A percentile compares a stretch with the other conserved stretches of the same genome.
These are phyloP conservation scores for Oleoguttula mirabilis DNA, from an alignment of 495 filamentous ascomycete species.

Conservation along the genomic window DNA sequence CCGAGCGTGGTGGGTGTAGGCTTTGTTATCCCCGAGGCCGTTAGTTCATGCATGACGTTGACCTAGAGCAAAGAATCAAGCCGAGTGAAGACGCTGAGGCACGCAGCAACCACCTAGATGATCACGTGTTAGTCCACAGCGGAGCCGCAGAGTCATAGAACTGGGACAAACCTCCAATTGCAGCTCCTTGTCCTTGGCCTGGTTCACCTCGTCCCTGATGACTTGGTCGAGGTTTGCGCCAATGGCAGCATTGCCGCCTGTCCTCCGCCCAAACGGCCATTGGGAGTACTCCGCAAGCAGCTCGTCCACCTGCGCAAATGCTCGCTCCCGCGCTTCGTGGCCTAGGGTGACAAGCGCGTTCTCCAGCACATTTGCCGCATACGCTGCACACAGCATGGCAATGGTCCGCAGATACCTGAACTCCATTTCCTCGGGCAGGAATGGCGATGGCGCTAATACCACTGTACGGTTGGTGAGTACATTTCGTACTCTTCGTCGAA, in stretches of 20 bases:
- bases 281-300: conserved; percentile 90
- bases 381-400: conserved; percentile 93
- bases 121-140: not conserved
- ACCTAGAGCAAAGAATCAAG: conserved; percentile 81
- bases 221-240: conserved; percentile 91
- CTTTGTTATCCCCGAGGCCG: too few species aligned
- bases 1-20: too few species aligned
- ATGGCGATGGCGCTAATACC: conserved; percentile 67
- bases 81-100: conserved; percentile 90
- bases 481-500: conserved; percentile 80
- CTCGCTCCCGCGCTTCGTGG: conserved; percentile 84
- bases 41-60: too few species aligned
- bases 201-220: conserved; percentile 75
- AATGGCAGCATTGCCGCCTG: conserved; percentile 61
- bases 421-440: conserved; percentile 86
- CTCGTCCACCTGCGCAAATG: conserved; percentile 95
- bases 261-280: conserved; percentile 80
- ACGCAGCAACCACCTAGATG: conserved; percentile 72
- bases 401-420: conserved; percentile 86
- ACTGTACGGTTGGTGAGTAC: conserved; percentile 89
- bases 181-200: conserved; percentile 77
- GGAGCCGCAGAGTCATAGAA: too few species aligned
- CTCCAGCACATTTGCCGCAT: conserved; percentile 95
- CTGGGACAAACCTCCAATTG: conserved; percentile 79
- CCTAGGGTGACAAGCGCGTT: conserved; percentile 90